Conservation (phyloP, 208 protist species). For the Strigomonas oncopelti region DNA sequence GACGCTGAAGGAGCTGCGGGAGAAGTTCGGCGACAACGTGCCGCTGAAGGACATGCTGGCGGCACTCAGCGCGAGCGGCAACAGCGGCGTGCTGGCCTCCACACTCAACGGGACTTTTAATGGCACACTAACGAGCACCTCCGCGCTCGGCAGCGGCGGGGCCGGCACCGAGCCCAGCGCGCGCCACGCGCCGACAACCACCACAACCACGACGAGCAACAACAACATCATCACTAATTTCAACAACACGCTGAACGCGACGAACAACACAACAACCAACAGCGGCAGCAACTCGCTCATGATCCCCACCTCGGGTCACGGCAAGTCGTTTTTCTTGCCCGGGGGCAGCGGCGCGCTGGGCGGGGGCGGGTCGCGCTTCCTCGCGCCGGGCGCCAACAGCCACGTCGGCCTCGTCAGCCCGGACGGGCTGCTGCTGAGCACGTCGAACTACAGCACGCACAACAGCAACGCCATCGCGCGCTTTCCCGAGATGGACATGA, state of each 20-base stretch:
- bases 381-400: neutral
- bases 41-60: constrained; percentile 10
- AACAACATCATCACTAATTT: no score
- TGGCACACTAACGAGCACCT: neutral
- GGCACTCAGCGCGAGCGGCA: neutral
- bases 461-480: neutral
- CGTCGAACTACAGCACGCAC: neutral
- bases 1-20: constrained; percentile 1
- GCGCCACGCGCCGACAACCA: neutral
- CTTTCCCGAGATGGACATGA: neutral
- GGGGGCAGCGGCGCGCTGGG: no score
- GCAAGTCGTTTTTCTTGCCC: neutral
- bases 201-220: no score
- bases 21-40: neutral
- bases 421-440: neutral
- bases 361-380: neutral
- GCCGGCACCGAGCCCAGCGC: neutral
- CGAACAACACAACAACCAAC: neutral
- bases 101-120: neutral
- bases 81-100: neutral
- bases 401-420: neutral
- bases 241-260: no score
- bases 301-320: neutral
- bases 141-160: neutral
- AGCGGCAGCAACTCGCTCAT: neutral